These are phyloP conservation scores for Forsythia suspensa DNA, from an alignment of 257 asterid genomes.

Conservation along the genomic window DNA sequence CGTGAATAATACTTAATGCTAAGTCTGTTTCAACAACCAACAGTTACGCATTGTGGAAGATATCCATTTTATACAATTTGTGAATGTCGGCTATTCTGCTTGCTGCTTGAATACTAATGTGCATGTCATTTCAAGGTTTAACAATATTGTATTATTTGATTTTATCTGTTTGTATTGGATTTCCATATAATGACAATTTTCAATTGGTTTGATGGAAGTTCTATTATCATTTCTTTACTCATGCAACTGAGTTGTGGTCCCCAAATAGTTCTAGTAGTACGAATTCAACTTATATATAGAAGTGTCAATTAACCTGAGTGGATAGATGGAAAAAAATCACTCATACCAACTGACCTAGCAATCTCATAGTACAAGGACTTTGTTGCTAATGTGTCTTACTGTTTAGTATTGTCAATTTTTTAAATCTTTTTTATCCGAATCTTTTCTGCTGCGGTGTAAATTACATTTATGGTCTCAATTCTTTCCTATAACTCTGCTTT, in stretches of 20 bases:
- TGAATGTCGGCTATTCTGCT: conserved; percentile 5
- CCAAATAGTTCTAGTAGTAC: conserved; percentile 42
- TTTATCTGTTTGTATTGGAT: conserved; percentile 17
- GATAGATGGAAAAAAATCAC: conserved; percentile 17
- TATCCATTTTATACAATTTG: background rate
- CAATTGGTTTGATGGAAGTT: conserved; percentile 15
- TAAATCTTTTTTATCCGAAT: background rate
- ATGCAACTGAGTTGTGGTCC: conserved; percentile 33
- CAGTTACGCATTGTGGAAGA: background rate
- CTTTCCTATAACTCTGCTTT: background rate
- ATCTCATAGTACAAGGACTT: background rate
- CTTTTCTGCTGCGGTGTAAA: background rate
- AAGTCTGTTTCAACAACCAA: conserved; percentile 9
- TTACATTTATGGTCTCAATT: background rate
- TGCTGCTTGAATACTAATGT: background rate
- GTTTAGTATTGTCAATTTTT: background rate
- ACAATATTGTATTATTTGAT: background rate
- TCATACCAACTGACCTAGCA: conserved; percentile 13
- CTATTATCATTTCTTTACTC: conserved; percentile 18
- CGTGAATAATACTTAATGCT: background rate
- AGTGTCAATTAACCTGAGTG: conserved; percentile 9
- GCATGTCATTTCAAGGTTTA: background rate
- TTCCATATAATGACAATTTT: conserved; percentile 1
- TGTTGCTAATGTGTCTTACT: conserved; percentile 3
- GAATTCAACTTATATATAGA: conserved; percentile 27